A percentile compares a stretch with the other conserved stretches of the same genome.
Evolutionary conservation across 768 basidiomycete genomes (phyloP).

Genomic region (Boletus bicolor): DNA sequence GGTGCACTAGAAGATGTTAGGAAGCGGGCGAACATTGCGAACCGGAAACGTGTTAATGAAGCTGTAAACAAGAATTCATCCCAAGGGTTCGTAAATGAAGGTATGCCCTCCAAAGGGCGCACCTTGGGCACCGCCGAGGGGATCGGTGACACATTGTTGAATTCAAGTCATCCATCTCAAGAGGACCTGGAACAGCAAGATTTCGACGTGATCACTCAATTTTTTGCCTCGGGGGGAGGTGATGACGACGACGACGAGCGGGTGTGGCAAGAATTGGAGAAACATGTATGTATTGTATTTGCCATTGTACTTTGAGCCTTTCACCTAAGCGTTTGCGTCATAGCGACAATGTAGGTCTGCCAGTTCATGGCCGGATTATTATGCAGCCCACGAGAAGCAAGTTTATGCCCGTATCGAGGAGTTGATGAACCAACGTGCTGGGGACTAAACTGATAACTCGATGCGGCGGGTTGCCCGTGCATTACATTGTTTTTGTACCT

Average conservation of each 20-base stretch:
- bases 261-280: slow-evolving; percentile 51
- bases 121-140: neutral
- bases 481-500: slow-evolving; percentile 2
- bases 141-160: neutral
- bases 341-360: slow-evolving; percentile 43
- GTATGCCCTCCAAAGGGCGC: neutral
- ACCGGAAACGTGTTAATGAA: slow-evolving; percentile 37
- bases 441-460: slow-evolving; percentile 2
- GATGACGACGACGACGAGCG: slow-evolving; percentile 44
- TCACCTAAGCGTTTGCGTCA: neutral
- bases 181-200: slow-evolving; percentile 35
- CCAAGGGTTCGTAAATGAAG: neutral
- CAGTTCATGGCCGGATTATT: slow-evolving; percentile 50
- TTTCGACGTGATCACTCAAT: slow-evolving; percentile 49
- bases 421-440: slow-evolving; percentile 19
- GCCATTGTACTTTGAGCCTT: neutral
- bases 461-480: neutral
- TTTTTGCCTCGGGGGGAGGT: slow-evolving; percentile 52
- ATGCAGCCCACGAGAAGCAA: slow-evolving; percentile 40
- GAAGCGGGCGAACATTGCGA: slow-evolving; percentile 50
- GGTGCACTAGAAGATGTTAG: slow-evolving; percentile 44
- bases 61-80: neutral
- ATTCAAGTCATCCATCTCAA: slow-evolving; percentile 1
- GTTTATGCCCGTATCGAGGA: slow-evolving; percentile 42
- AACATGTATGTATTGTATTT: slow-evolving; percentile 37